Base-by-base conservation (phyloP, 768 basidiomycete species). In the Boletellus ananas region DNA sequence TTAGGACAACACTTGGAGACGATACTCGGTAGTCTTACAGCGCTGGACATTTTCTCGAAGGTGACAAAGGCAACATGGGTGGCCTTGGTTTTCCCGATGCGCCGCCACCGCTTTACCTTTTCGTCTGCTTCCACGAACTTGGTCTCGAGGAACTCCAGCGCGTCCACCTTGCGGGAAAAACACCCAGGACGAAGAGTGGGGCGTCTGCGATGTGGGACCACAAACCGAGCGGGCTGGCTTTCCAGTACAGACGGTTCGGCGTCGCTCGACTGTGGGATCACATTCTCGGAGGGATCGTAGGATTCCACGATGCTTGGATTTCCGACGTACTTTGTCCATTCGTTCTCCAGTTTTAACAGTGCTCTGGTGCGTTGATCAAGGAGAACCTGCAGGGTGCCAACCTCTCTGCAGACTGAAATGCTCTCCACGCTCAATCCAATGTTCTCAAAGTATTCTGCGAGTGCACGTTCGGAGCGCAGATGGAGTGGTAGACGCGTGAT, bases 381-480 rank as follows among this genome's bases (percentile, higher is more conserved):
- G 16, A 96, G 74, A 6, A 71, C 64, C 48, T 86, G 85, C 48
- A 96, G 65, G 11, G 78, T 76, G 7, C 81, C 84, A 1, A 94
- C 85, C 57, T 96, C 90, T 42, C 95, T 74, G 61, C 86, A 90
- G 1, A 97, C 79, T 12, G 81, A 90, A 35, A 97, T 92, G 63
- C 92, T 94, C 73, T 99, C 95, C 1, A 99, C 94, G 29, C 77
- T 79, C 55, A 94, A 71, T 8, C 79, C 79, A 81, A 97, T 83
- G 57, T 84, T 80, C 68, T 97, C 95, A 64, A 96, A 97, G 66
- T 96, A 96, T 55, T 93, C 90, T 0, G 93, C 91, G 16, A 98
- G 74, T 0, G 89, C 78, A 10, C 85, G 81, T 63, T 97, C 95
- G 9, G 85, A 83, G 57, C 85, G 85, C 2, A 98, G 76, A 55